Evolutionary conservation across 768 basidiomycete genomes (phyloP).

Genomic region (Phanerochaete carnosa): DNA sequence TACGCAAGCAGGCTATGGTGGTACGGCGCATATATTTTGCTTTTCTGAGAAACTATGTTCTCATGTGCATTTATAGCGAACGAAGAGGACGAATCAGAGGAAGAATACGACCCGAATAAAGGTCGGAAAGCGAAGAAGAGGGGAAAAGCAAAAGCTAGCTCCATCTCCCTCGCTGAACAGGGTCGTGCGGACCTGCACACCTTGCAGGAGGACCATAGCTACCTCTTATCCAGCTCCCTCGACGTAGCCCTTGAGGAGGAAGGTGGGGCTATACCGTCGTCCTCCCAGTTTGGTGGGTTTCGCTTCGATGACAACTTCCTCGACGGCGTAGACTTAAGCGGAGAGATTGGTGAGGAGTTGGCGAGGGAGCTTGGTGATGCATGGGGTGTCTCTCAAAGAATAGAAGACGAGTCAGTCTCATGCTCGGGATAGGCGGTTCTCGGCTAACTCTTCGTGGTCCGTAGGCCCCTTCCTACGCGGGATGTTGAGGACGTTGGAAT

Average conservation of each 20-base stretch:
- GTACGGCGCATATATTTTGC: not conserved
- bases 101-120: constrained; percentile 46
- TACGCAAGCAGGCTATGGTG: not conserved
- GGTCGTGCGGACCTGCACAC: constrained; percentile 55
- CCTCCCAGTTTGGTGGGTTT: constrained; percentile 48
- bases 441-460: not conserved
- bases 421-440: no score
- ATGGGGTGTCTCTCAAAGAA: constrained; percentile 42
- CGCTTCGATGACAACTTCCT: constrained; percentile 52
- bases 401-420: not conserved
- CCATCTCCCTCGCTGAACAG: constrained; percentile 36
- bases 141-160: constrained; percentile 23
- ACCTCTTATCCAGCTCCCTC: constrained; percentile 63
- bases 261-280: constrained; percentile 39
- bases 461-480: not conserved
- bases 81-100: constrained; percentile 37
- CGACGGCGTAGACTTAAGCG: constrained; percentile 56
- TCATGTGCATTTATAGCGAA: not conserved
- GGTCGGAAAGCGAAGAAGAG: constrained; percentile 25
- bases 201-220: constrained; percentile 68
- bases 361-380: constrained; percentile 71
- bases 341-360: constrained; percentile 68
- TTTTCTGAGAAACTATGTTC: not conserved
- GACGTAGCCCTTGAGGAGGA: constrained; percentile 51
- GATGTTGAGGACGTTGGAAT: not conserved